Conservation (phyloP, 108 stramenopile genomes). For the Parietichytrium sp. region DNA sequence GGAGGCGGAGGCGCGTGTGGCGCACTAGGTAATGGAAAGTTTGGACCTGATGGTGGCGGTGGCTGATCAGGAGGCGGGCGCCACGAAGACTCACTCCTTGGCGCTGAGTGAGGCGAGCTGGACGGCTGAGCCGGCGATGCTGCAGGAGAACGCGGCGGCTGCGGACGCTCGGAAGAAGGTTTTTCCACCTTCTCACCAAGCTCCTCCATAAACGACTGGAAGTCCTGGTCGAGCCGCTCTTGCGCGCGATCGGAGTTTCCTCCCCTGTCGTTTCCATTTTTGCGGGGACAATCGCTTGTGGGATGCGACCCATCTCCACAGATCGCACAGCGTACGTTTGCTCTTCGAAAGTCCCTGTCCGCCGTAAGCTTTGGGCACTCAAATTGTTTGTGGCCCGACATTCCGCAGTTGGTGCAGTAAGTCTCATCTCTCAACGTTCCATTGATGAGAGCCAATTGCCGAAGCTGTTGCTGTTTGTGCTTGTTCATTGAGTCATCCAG, state of each 20-base stretch:
- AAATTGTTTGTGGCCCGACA: conserved; percentile 92
- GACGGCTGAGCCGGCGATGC: neutral
- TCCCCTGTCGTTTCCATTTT: conserved; percentile 47
- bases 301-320: conserved; percentile 96
- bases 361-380: conserved; percentile 84
- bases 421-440: conserved; percentile 96
- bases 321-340: conserved; percentile 87
- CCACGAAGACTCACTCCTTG: too few species aligned
- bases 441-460: conserved; percentile 94
- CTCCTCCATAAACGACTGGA: conserved; percentile 92
- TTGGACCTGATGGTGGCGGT: too few species aligned
- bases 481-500: conserved; percentile 96
- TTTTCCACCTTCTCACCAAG: conserved; percentile 73
- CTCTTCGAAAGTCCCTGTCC: conserved; percentile 44
- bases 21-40: too few species aligned
- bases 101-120: too few species aligned
- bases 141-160: neutral
- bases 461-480: conserved; percentile 91
- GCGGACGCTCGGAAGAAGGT: too few species aligned
- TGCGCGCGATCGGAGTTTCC: conserved; percentile 21
- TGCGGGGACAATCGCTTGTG: conserved; percentile 85
- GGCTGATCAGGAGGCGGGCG: too few species aligned
- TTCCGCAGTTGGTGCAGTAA: conserved; percentile 91
- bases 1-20: too few species aligned
- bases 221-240: conserved; percentile 75